A percentile compares a stretch with the other conserved stretches of the same genome.
Conservation (phyloP, 352 stramenopile species). For the Globisporangium solare region DNA sequence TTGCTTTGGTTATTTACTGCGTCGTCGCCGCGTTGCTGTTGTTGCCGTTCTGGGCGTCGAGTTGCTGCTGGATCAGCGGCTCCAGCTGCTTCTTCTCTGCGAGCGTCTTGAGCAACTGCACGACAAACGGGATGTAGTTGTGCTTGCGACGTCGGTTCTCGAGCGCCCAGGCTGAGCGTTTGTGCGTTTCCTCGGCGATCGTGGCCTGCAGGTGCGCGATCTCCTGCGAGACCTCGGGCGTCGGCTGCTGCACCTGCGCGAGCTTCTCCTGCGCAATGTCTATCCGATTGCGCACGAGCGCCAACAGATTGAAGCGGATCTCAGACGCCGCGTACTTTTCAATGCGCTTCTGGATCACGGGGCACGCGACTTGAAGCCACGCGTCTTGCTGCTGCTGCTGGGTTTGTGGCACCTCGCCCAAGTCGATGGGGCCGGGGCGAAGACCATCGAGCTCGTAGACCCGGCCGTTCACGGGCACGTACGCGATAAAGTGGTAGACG, state of each 20-base stretch:
- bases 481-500: slow-evolving; percentile 98
- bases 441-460: slow-evolving; percentile 97
- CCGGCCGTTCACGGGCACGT: slow-evolving; percentile 82
- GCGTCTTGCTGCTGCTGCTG: slow-evolving; percentile 27
- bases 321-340: slow-evolving; percentile 85
- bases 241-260: slow-evolving; percentile 20
- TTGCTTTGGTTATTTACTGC: too few relatives aligned
- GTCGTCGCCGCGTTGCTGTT: slow-evolving; percentile 13
- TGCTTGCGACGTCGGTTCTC: slow-evolving; percentile 94
- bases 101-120: slow-evolving; percentile 91
- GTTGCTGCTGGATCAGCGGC: slow-evolving; percentile 70
- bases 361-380: slow-evolving; percentile 88
- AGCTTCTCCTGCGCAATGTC: slow-evolving; percentile 48
- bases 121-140: slow-evolving; percentile 96
- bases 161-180: slow-evolving; percentile 75
- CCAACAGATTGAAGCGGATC: slow-evolving; percentile 97
- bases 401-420: slow-evolving; percentile 53
- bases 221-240: slow-evolving; percentile 29
- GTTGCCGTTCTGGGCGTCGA: slow-evolving; percentile 19
- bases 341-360: slow-evolving; percentile 93
- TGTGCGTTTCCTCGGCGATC: slow-evolving; percentile 51
- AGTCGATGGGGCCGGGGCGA: slow-evolving; percentile 81
- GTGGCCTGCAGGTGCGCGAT: slow-evolving; percentile 44
- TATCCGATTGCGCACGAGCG: slow-evolving; percentile 84
- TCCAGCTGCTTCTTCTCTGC: slow-evolving; percentile 86